Evolutionary conservation across 108 stramenopile species (phyloP), one percentile per base, ranked within the genome.

Genomic region (Cyclotella kingstonii): DNA sequence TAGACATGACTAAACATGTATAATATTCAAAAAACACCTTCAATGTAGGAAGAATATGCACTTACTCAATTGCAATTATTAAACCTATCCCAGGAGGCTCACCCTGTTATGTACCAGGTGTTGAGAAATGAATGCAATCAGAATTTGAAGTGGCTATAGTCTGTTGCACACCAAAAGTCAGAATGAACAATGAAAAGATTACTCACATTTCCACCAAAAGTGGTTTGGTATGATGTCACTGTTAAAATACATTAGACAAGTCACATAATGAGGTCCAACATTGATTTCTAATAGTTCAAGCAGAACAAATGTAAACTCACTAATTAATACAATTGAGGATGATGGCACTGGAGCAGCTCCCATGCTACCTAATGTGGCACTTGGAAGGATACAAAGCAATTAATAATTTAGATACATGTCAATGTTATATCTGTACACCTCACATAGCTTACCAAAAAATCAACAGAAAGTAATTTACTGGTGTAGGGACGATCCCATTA

Each of bases 341-440:
- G 71, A 65, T 34, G 71, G 71, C 4, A 73, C 71, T 1, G 71
- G 73, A 21, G 73, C 75, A 39, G 75, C 35, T 22, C 75, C 75
- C 8, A 63, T 63, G 38, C 54, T 56, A 9, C 76, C 76, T 50
- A 77, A 11, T n/a, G 60, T 56, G 17, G 67, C 44, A 34, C 52
- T n/a, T 35, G 4, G 23, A 7, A 23, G 11, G n/a, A n/a, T n/a
- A n/a, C n/a, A n/a, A n/a, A n/a, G n/a, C n/a, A n/a, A n/a, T n/a
- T n/a, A n/a, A n/a, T n/a, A n/a, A n/a, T n/a, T n/a, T n/a, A n/a
- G n/a, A n/a, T n/a, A n/a, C n/a, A n/a, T n/a, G n/a, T n/a, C n/a
- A n/a, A n/a, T 12, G 33, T 17, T 25, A 29, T 17, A 2, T 26
- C 17, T 52, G 26, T 28, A 8, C 25, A 30, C 27, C 6, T 12